phyloP scores from a whole-genome alignment of 2,329 filamentous ascomycete species.

The Cephalotrichum gorgonifer region DNA sequence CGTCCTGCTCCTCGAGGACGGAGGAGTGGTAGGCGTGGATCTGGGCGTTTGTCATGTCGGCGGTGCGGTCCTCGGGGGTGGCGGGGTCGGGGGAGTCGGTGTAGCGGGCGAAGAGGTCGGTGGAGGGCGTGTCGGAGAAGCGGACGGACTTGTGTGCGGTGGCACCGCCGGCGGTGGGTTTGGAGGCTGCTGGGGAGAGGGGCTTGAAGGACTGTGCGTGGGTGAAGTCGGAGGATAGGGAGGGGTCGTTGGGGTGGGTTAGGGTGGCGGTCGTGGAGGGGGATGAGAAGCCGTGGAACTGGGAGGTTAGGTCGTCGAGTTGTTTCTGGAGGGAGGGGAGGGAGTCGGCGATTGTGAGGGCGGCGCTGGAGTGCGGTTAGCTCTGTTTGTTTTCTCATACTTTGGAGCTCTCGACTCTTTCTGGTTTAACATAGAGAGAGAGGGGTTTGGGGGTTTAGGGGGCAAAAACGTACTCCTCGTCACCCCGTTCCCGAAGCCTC shows the following conservation, averaged over 20 bases:
- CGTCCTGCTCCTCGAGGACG: slow-evolving; percentile 81
- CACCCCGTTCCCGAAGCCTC: slow-evolving; percentile 52
- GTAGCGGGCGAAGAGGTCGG: slow-evolving; percentile 48
- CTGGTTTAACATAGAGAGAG: too few species aligned
- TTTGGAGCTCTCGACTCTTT: neutral
- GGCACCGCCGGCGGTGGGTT: slow-evolving; percentile 19
- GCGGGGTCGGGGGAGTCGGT: slow-evolving; percentile 52
- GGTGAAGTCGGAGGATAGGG: slow-evolving; percentile 52
- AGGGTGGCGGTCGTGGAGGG: slow-evolving; percentile 39
- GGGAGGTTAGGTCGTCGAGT: slow-evolving; percentile 63
- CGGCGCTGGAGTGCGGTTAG: slow-evolving; percentile 23
- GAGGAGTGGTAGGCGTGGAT: slow-evolving; percentile 76
- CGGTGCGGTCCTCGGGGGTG: slow-evolving; percentile 41
- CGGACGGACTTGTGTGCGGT: slow-evolving; percentile 64
- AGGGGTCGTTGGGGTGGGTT: slow-evolving; percentile 53
- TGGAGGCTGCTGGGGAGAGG: slow-evolving; percentile 8
- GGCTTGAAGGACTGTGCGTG: slow-evolving; percentile 44
- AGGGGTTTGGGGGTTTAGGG: neutral
- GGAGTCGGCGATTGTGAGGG: slow-evolving; percentile 47
- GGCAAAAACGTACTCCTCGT: slow-evolving; percentile 43
- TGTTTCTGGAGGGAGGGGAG: slow-evolving; percentile 62
- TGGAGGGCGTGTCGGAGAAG: slow-evolving; percentile 59
- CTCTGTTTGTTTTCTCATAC: too few species aligned
- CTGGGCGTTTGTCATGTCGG: slow-evolving; percentile 65
- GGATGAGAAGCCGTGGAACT: slow-evolving; percentile 62